Conservation (phyloP, 2,329 filamentous ascomycete species). For the Stachybotrys echinatus region DNA sequence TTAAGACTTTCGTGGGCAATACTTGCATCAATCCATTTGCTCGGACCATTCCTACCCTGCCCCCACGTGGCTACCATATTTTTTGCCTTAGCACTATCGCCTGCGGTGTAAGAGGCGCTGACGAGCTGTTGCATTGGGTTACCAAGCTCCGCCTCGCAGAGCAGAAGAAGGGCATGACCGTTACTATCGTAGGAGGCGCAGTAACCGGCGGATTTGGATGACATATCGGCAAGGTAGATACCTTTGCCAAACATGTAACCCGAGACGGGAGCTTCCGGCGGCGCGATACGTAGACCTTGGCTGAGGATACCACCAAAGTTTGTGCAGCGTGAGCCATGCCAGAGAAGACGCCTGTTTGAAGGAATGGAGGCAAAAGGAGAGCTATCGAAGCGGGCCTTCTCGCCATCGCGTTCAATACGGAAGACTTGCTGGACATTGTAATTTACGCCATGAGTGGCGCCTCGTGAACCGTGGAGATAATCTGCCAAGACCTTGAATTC, state of each 20-base stretch:
- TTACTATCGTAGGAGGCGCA: slow-evolving; percentile 58
- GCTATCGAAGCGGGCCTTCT: slow-evolving; percentile 61
- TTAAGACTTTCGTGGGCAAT: slow-evolving; percentile 58
- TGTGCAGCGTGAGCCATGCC: slow-evolving; percentile 80
- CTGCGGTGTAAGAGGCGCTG: slow-evolving; percentile 55
- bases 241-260: slow-evolving; percentile 92
- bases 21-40: slow-evolving; percentile 69
- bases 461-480: slow-evolving; percentile 65
- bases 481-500: slow-evolving; percentile 62
- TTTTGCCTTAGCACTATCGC: slow-evolving; percentile 51
- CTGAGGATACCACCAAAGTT: slow-evolving; percentile 86
- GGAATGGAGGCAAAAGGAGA: slow-evolving; percentile 46
- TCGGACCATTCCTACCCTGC: slow-evolving; percentile 58
- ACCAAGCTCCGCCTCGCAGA: slow-evolving; percentile 77
- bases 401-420: slow-evolving; percentile 71
- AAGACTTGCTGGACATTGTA: slow-evolving; percentile 72
- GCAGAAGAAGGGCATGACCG: slow-evolving; percentile 67
- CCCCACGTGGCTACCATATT: slow-evolving; percentile 67
- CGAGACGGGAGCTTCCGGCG: slow-evolving; percentile 70
- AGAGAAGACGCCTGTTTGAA: slow-evolving; percentile 71
- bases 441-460: slow-evolving; percentile 56
- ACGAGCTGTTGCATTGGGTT: slow-evolving; percentile 64
- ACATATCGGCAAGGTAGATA: slow-evolving; percentile 83
- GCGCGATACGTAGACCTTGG: slow-evolving; percentile 85
- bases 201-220: slow-evolving; percentile 76